These are phyloP conservation scores for Saccharomyces hybrid DNA, from an alignment of 1,139 yeast genomes.

Conservation along the genomic window DNA sequence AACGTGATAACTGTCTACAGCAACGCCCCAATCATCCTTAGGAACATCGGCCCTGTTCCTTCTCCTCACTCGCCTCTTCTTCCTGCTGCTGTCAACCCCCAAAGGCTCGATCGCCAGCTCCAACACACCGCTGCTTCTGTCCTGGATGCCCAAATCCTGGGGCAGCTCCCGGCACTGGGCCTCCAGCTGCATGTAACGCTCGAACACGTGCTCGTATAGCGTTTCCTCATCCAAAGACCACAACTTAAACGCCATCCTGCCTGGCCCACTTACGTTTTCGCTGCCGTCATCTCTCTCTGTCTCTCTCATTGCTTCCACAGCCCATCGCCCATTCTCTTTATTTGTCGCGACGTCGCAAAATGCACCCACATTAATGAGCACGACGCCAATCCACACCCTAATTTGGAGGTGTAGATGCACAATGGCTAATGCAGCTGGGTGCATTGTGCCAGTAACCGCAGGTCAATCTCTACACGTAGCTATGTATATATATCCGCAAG, in stretches of 20 bases:
- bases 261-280: background rate
- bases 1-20: slow-evolving; percentile 13
- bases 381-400: slow-evolving; percentile 1
- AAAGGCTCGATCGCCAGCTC: slow-evolving; percentile 18
- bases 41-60: background rate
- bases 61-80: slow-evolving; percentile 1
- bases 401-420: slow-evolving; percentile 1
- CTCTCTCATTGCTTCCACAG: background rate
- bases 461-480: background rate
- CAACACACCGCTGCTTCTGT: slow-evolving; percentile 9
- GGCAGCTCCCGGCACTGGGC: slow-evolving; percentile 16
- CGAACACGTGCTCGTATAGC: slow-evolving; percentile 29
- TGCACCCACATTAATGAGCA: background rate
- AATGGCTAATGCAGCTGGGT: slow-evolving; percentile 1
- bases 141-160: slow-evolving; percentile 31
- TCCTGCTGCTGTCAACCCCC: background rate
- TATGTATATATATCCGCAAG: background rate
- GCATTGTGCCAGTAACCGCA: background rate
- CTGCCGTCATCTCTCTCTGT: background rate
- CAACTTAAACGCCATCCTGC: slow-evolving; percentile 9
- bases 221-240: slow-evolving; percentile 17
- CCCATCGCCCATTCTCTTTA: background rate
- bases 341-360: background rate
- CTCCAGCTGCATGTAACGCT: slow-evolving; percentile 23
- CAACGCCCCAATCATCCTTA: background rate